phyloP scores from a whole-genome alignment of 192 early-diverging fungal species.

The Linnemannia schmuckeri region DNA sequence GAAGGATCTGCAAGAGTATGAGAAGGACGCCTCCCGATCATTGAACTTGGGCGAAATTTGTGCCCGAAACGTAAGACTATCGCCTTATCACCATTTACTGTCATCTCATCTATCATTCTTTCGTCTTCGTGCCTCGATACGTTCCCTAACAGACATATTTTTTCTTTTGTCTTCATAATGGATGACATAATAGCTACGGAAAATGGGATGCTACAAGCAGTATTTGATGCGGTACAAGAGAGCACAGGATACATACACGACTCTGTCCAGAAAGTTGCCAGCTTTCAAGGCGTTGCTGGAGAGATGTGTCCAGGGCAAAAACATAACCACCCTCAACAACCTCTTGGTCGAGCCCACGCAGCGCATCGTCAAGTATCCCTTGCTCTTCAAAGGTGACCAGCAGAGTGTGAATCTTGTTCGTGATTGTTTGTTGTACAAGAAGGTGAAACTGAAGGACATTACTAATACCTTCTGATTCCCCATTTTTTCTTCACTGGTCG shows the following conservation, averaged over 20 bases:
- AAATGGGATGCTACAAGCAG: slow-evolving; percentile 35
- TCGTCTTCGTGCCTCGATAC: background rate
- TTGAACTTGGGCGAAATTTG: slow-evolving; percentile 31
- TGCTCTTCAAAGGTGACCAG: slow-evolving; percentile 35
- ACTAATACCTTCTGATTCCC: background rate
- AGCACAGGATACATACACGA: slow-evolving; percentile 13
- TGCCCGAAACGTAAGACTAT: slow-evolving; percentile 21
- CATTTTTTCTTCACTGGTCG: background rate
- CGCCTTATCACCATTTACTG: no score
- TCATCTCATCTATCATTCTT: background rate
- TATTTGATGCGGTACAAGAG: slow-evolving; percentile 33
- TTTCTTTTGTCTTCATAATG: background rate
- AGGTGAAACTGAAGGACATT: no score
- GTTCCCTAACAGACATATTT: background rate
- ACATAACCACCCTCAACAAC: slow-evolving; percentile 14
- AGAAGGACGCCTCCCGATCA: background rate
- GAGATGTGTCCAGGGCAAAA: slow-evolving; percentile 11
- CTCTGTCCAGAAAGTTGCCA: slow-evolving; percentile 1
- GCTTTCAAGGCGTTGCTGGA: slow-evolving; percentile 20
- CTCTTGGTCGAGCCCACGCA: slow-evolving; percentile 41
- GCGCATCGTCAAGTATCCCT: slow-evolving; percentile 41
- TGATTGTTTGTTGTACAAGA: background rate
- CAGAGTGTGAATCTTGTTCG: background rate
- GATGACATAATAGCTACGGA: slow-evolving; percentile 10
- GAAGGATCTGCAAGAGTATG: slow-evolving; percentile 27